These are phyloP conservation scores for Chalciporus piperatus DNA, from an alignment of 768 basidiomycete genomes.

Conservation along the genomic window DNA sequence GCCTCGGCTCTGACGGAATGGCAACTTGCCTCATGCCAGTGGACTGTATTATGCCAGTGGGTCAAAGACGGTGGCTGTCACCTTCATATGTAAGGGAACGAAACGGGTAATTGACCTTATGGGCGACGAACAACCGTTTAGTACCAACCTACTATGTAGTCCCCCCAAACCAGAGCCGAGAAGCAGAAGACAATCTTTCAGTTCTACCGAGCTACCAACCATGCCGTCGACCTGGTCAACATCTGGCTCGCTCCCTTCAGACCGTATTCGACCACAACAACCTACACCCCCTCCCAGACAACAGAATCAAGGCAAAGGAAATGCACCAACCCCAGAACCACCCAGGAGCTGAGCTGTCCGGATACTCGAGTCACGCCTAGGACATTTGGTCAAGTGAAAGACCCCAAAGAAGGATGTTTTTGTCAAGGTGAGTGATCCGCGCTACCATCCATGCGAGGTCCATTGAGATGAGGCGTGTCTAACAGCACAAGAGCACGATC, in stretches of 20 bases:
- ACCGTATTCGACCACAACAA: slow-evolving; percentile 43
- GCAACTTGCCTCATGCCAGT: too few species aligned
- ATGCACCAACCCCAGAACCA: slow-evolving; percentile 32
- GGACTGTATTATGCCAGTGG: too few species aligned
- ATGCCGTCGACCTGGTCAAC: slow-evolving; percentile 26
- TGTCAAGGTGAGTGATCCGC: slow-evolving; percentile 47
- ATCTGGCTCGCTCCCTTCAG: slow-evolving; percentile 51
- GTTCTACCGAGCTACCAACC: too few species aligned
- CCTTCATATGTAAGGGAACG: too few species aligned
- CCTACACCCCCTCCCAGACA: slow-evolving; percentile 18
- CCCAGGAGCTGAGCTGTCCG: slow-evolving; percentile 50
- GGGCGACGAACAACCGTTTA: too few species aligned
- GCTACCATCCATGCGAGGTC: neutral
- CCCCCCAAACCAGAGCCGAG: too few species aligned
- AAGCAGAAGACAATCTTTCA: too few species aligned
- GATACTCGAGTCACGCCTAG: slow-evolving; percentile 43
- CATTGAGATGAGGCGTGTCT: too few species aligned
- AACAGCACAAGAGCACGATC: slow-evolving; percentile 52
- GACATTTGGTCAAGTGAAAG: slow-evolving; percentile 37
- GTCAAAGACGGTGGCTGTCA: too few species aligned
- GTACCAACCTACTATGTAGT: too few species aligned
- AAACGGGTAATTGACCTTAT: too few species aligned
- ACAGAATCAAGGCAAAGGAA: slow-evolving; percentile 38
- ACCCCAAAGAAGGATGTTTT: slow-evolving; percentile 67
- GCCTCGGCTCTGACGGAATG: too few species aligned